Base-by-base conservation (phyloP, 73 alveolate species). In the Paramecium octaurelia region DNA sequence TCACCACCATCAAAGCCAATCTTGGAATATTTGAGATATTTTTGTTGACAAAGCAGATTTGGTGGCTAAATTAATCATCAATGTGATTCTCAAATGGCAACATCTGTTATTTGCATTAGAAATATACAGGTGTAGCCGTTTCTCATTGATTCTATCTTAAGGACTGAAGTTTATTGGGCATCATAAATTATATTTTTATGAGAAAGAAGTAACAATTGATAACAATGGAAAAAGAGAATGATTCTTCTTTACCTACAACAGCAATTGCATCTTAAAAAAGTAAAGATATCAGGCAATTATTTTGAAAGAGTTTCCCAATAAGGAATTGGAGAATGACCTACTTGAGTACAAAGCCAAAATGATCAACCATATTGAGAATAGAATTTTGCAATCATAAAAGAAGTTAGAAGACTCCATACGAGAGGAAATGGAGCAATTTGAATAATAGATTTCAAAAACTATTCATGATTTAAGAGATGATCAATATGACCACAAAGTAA, bases 271-370 rank as follows among this genome's bases (percentile, higher is more conserved):
- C 84, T 9, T 64, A 23, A 27, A 64, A 12, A 11, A 64, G 84
- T 64, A 64, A 64, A 6, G 12, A 54, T 4, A 54, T 54, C 34
- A 27, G 84, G 1, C 31, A 64, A 64, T 64, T 64, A 64, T 31
- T 64, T 23, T 64, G 29, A 64, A 31, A 64, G 84, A 64, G 12
- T 14, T 64, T 14, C n/a, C 21, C 23, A 64, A 64, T 64, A 64
- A 64, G 84, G 84, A 64, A 12, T 64, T 64, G 27, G 84, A 64
- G 84, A 64, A 64, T 64, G 87, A 73, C 35, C 87, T 73, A 4
- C 34, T 73, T 73, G 46, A 64, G 34, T 73, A 29, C 35, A 73
- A 73, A 38, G 46, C 18, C 16, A 40, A 73, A 9, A 40, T 73
- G 87, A 73, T 73, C 40, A 34, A 12, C 7, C 87, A 73, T 38